Base-by-base conservation (phyloP, 768 basidiomycete genomes). In the Rhodotorula kratochvilovae region DNA sequence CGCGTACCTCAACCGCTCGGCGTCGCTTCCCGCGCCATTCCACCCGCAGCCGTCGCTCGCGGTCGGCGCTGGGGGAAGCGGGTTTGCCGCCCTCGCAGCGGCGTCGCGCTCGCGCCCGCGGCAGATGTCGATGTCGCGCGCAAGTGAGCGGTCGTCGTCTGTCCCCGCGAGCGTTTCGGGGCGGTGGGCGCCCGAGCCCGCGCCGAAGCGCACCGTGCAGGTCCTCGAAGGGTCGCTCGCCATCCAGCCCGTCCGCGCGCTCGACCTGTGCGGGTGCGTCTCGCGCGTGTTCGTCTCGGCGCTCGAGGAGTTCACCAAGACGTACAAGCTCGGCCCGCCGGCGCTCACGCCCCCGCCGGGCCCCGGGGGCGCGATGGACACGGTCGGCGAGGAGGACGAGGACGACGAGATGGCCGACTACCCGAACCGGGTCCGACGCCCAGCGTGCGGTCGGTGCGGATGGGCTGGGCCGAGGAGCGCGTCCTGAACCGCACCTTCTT, bases 241-340 rank as follows among this genome's bases (percentile, higher is more conserved):
- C 25, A 51, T 68, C 21, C 67, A 59, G 75, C 88, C 90, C 64
- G 82, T 99, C 7, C 88, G 92, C 79, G 93, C 94, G 7, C 83
- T 95, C 61, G 95, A 99, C 79, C 81, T 98, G 63, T 97, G 94
- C 12, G 95, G 94, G 76, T 97, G 95, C 78, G 90, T 97, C 81
- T 92, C 90, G 78, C 86, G 86, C 31, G 89, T 92, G 2, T 97
- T 96, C 78, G 89, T 90, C 67, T 86, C 88, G 72, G 91, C 90
- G 1, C 85, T 98, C 73, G 85, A 86, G 35, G 90, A 92, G 64
- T 91, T 97, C 77, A 91, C 90, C 72, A 84, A 84, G 61, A 84
- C 84, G 48, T 86, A 90, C 79, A 65, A 73, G 35, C 61, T 73
- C 15, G 68, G 67, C 3, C 71, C 67, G 51, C 81, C 90, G 27